These are phyloP conservation scores for Leccinum pellstonianum DNA, from an alignment of 768 basidiomycete genomes.

Conservation along the genomic window DNA sequence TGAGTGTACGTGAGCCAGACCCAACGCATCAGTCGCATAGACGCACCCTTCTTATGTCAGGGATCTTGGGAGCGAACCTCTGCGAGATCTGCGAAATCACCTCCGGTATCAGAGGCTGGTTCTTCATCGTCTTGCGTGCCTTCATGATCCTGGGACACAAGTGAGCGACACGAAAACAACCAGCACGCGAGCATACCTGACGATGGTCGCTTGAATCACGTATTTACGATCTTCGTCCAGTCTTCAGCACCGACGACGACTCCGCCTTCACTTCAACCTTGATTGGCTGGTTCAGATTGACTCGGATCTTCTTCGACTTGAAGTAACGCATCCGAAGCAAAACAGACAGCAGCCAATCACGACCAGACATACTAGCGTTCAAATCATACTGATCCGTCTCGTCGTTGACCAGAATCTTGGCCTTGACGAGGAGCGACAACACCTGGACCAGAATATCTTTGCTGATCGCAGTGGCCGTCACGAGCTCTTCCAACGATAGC, in stretches of 20 bases:
- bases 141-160: constrained; percentile 78
- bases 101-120: constrained; percentile 85
- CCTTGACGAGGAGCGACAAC: constrained; percentile 68
- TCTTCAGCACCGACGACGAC: constrained; percentile 84
- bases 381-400: constrained; percentile 89
- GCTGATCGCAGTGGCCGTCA: constrained; percentile 73
- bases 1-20: constrained; percentile 26
- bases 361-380: constrained; percentile 61
- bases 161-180: neutral
- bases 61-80: constrained; percentile 89
- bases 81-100: constrained; percentile 87
- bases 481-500: constrained; percentile 76
- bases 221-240: constrained; percentile 95
- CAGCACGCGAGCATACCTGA: constrained; percentile 45
- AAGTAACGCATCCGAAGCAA: constrained; percentile 40
- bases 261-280: constrained; percentile 95
- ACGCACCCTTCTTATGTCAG: constrained; percentile 91
- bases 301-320: constrained; percentile 92
- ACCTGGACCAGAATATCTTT: constrained; percentile 77
- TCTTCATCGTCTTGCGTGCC: constrained; percentile 93
- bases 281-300: constrained; percentile 89
- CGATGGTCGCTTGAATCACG: constrained; percentile 92
- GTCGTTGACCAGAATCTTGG: constrained; percentile 85
- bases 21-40: neutral
- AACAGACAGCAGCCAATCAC: neutral